Base-by-base conservation (phyloP, 495 filamentous ascomycete genomes). In the Aspergillus bertholletiae region DNA sequence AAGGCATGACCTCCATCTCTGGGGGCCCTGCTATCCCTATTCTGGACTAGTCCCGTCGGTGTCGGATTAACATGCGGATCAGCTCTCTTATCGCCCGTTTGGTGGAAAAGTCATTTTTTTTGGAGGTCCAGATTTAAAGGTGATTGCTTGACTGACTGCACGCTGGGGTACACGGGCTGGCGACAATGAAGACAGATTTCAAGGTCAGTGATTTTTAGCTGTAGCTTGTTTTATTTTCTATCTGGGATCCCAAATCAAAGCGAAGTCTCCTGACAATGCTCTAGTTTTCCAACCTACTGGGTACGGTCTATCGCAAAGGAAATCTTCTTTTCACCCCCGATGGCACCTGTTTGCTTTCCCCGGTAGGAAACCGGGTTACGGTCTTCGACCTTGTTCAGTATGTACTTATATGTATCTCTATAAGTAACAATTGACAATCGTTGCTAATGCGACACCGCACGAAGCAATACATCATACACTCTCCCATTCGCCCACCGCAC, bases 341-440 rank as follows among this genome's bases (percentile, higher is more conserved):
- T 84, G 94, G 94, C 60, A 93, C 88, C 59, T 92, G 89, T 72
- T 80, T 98, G 43, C 87, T 94, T 57, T 97, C 95, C n/a, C 94
- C 94, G 22, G 95, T 98, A 51, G 94, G 94, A 63, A 98, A 97
- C 75, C 78, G 90, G 64, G 90, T 98, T 47, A 89, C 94, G 2
- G 88, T 97, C 46, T 98, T 98, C 71, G 92, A 98, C 66, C 78
- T 98, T 18, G 86, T 96, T 53, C 91, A 97, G 92, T 96, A 82
- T 60, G 84, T 73, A 43, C 26, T 41, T 39, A 43, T 13, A 39
- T 6, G 2, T 51, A 39, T 12, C 23, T 26, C 8, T 15, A 18
- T 7, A 15, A 12, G 18, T 15, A 5, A 5, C 13, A 11, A 7
- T 17, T 3, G 15, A 8, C 9, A 5, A 0, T n/a, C 0, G 18